These are phyloP conservation scores for Rubia tinctorum DNA, from an alignment of 305 asterid species.

Conservation along the genomic window DNA sequence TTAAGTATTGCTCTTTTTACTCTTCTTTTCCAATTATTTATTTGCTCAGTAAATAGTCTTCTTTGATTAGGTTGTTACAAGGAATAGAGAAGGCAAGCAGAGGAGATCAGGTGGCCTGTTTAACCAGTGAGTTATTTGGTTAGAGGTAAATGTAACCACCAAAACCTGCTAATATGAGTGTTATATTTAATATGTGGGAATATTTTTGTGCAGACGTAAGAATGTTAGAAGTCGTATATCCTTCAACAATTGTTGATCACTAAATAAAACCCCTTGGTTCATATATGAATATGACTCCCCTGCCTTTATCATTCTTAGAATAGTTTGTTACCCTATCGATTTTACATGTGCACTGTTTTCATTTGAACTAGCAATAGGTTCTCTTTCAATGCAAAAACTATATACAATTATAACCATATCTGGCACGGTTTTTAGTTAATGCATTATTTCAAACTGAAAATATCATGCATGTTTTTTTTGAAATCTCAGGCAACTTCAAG, in stretches of 20 bases:
- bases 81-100: background rate
- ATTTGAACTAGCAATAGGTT: too few relatives aligned
- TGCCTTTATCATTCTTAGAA: too few relatives aligned
- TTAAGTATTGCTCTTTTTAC: background rate
- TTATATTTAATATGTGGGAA: background rate
- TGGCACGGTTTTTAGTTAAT: too few relatives aligned
- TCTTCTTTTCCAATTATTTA: too few relatives aligned
- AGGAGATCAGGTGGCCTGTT: background rate
- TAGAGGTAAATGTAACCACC: background rate
- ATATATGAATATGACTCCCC: background rate
- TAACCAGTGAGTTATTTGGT: background rate
- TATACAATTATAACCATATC: too few relatives aligned
- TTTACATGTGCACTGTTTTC: too few relatives aligned
- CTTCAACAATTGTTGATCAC: background rate
- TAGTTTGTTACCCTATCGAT: too few relatives aligned
- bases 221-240: background rate
- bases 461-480: slow-evolving; percentile 3
- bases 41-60: background rate
- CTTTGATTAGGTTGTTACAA: background rate
- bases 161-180: background rate
- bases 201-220: background rate
- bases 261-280: background rate
- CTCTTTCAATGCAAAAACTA: too few relatives aligned
- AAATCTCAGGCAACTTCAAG: slow-evolving; percentile 37
- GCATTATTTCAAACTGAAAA: too few relatives aligned